Percentiles rank a stretch among this genome's conserved stretches.
These are phyloP conservation scores for Marsdenia floribunda DNA, from an alignment of 257 asterid genomes.

Conservation along the genomic window DNA sequence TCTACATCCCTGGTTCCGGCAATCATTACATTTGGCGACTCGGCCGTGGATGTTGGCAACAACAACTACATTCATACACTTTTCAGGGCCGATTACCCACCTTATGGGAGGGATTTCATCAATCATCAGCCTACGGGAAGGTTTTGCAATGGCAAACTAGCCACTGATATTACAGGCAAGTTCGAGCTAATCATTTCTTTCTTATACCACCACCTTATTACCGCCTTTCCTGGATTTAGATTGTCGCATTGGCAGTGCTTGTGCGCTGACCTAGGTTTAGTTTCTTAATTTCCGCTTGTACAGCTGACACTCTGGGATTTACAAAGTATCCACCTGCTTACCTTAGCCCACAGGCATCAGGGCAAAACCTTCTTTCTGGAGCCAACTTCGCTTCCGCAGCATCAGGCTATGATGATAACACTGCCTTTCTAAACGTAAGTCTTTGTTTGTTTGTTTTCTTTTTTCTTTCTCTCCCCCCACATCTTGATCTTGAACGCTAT, in stretches of 20 bases:
- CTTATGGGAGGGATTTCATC: slow-evolving; percentile 77
- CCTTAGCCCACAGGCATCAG: slow-evolving; percentile 93
- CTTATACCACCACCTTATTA: too few relatives aligned
- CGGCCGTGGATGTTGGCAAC: slow-evolving; percentile 79
- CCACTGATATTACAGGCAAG: slow-evolving; percentile 85
- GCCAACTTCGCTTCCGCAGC: slow-evolving; percentile 94
- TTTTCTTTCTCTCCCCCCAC: background rate
- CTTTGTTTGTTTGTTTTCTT: too few relatives aligned
- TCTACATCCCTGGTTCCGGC: slow-evolving; percentile 58
- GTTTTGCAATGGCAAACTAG: slow-evolving; percentile 84
- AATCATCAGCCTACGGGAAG: slow-evolving; percentile 68
- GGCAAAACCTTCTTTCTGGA: slow-evolving; percentile 70
- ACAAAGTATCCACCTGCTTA: slow-evolving; percentile 66
- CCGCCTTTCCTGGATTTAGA: too few relatives aligned
- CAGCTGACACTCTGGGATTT: slow-evolving; percentile 88
- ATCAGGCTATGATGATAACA: slow-evolving; percentile 83
- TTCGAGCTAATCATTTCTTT: background rate
- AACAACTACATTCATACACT: slow-evolving; percentile 59
- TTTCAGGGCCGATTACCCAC: slow-evolving; percentile 79
- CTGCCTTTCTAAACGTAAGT: slow-evolving; percentile 58
- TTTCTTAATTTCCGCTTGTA: background rate
- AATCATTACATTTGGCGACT: slow-evolving; percentile 79
- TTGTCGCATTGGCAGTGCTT: too few relatives aligned
- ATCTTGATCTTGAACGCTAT: background rate
- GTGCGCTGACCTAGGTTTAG: background rate